Evolutionary conservation across 768 basidiomycete species (phyloP), one percentile per base, ranked within the genome.

Genomic region (Xerocomus spinulosus): DNA sequence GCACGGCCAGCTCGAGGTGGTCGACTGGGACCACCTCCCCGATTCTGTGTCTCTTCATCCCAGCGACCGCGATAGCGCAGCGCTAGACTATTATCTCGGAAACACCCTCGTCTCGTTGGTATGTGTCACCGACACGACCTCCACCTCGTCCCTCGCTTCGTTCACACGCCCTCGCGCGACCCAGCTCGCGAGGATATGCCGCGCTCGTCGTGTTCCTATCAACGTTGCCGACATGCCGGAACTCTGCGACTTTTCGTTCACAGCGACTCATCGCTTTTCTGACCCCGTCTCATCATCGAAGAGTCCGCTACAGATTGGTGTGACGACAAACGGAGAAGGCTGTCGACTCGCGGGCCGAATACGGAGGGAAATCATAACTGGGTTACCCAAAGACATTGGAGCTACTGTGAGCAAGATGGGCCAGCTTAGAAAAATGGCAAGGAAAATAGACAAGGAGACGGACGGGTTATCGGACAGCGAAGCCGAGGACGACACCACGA

Each of bases 251-350:
- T 97, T 90, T 61, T 83, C 87, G 0, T 92, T 95, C 68, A 77
- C 87, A 0, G 80, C 93, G 1, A 80, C 86, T 0, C 90, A 97
- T 55, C 85, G 94, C 3, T 92, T 96, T 58, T 63, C 73, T 8
- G 78, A 82, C 59, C 56, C 74, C 3, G 56, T 62, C 10, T 71
- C 70, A 1, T 74, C 74, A 5, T 62, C 63, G 29, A 68, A 73
- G 14, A 78, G 79, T 1, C 61, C 81, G 3, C 67, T 90, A 1
- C 87, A 88, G 60, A 69, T 99, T 18, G 89, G 85, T 0, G 78
- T 97, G 3, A 89, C 92, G 3, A 94, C 94, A 0, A 97, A 96
- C 56, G 92, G 92, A 0, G 80, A 86, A 52, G 95, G 93, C 2
- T 97, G 95, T 58, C 73, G 95, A 6, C 73, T 99, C 4, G 85